Base-by-base conservation (phyloP, 73 alveolate species). In the Paramecium caudatum region DNA sequence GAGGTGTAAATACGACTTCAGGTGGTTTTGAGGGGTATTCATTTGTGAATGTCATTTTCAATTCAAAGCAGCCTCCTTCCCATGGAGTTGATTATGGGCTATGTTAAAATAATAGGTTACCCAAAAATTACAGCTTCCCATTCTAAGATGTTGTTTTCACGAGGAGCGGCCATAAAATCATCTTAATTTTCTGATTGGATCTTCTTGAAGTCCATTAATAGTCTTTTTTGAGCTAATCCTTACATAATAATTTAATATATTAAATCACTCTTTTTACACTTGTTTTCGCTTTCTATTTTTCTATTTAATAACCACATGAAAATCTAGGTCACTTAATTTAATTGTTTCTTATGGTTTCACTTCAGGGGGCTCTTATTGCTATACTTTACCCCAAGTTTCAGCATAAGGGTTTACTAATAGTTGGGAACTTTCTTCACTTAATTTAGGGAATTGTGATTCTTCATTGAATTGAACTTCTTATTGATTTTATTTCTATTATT, bases 41-140 rank as follows among this genome's bases (percentile, higher is more conserved):
- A 9, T 46, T 34, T 4, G 95, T 82, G 39, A 91, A 90, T 8
- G 61, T 30, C 47, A 91, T 39, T 3, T 37, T 21, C 68, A 91
- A 91, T 50, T 74, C 81, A 65, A 91, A 91, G 3, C 81, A 39
- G 17, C 95, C 95, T 1, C 95, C 95, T 33, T 91, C 95, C 88
- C 88, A 74, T 0, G 88, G 69, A n/a, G 88, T 74, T 45, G 36
- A 45, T 39, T 74, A 63, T 12, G 88, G 88, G 17, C 88, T 74
- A 16, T 74, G 6, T 9, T 17, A 1, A 41, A 19, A 36, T 1
- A 21, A 19, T 16, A 25, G 1, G 1, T 16, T 74, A 74, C 88
- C 99, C 99, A 86, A 97, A 95, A 63, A 97, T 97, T 34, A 95
- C 97, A 13, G 99, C 99, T 49, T 96, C 96, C 99, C 99, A 95